Percentiles rank a stretch among this genome's conserved stretches.
Evolutionary conservation across 495 filamentous ascomycete genomes (phyloP).

Genomic region (Talaromyces trachyspermus): DNA sequence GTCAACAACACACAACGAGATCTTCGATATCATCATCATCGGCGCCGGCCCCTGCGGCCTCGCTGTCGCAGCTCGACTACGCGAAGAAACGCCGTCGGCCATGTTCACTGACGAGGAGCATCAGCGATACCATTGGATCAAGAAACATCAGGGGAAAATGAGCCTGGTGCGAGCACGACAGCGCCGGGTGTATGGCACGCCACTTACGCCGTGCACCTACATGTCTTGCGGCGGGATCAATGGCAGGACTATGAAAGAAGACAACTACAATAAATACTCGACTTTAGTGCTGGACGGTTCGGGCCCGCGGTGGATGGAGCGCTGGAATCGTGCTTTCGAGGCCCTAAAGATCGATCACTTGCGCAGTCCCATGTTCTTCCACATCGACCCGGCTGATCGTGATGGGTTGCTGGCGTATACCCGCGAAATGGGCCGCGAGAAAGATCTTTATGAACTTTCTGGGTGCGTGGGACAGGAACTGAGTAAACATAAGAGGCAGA

Average conservation of each 20-base stretch:
- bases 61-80: slow-evolving; percentile 50
- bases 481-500: slow-evolving; percentile 59
- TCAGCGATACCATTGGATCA: slow-evolving; percentile 57
- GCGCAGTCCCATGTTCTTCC: slow-evolving; percentile 62
- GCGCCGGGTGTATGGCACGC: neutral
- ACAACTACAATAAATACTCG: slow-evolving; percentile 9
- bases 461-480: slow-evolving; percentile 57
- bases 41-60: slow-evolving; percentile 59
- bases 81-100: slow-evolving; percentile 53
- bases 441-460: slow-evolving; percentile 49
- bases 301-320: slow-evolving; percentile 45
- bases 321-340: slow-evolving; percentile 50
- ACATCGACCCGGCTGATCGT: slow-evolving; percentile 56
- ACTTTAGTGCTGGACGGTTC: slow-evolving; percentile 47
- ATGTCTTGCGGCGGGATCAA: too few relatives aligned
- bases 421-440: slow-evolving; percentile 39
- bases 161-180: slow-evolving; percentile 27
- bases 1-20: slow-evolving; percentile 11
- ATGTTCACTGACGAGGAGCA: slow-evolving; percentile 63
- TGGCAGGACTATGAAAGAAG: neutral
- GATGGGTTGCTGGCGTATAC: slow-evolving; percentile 56
- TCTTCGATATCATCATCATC: slow-evolving; percentile 54
- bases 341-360: slow-evolving; percentile 52
- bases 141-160: slow-evolving; percentile 42
- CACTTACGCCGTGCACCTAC: neutral